phyloP scores from a whole-genome alignment of 805 yeast genomes.

The Yarrowia phangngaensis region DNA sequence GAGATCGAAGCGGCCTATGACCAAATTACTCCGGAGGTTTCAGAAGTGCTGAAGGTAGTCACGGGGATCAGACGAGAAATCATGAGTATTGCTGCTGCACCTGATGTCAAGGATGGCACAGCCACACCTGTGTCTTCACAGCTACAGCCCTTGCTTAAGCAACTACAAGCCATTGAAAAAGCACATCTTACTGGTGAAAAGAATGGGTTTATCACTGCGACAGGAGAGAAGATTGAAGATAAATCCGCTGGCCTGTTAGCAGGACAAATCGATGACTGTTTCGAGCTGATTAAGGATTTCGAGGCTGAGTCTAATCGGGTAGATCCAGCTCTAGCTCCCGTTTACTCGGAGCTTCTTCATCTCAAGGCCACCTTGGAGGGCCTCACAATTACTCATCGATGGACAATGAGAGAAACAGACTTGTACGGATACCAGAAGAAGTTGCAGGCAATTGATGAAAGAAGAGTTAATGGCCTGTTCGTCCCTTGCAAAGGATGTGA shows the following conservation, averaged over 20 bases:
- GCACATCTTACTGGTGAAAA: slow-evolving; percentile 53
- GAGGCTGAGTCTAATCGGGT: slow-evolving; percentile 45
- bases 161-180: slow-evolving; percentile 46
- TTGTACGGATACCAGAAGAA: slow-evolving; percentile 75
- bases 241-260: slow-evolving; percentile 10
- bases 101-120: slow-evolving; percentile 33
- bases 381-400: slow-evolving; percentile 83
- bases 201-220: slow-evolving; percentile 39
- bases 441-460: slow-evolving; percentile 68
- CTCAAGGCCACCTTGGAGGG: slow-evolving; percentile 75
- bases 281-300: slow-evolving; percentile 67
- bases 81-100: slow-evolving; percentile 49
- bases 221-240: slow-evolving; percentile 31
- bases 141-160: slow-evolving; percentile 40
- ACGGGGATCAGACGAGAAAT: slow-evolving; percentile 61
- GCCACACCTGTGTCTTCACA: slow-evolving; percentile 31
- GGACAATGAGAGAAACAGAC: slow-evolving; percentile 97
- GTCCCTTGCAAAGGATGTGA: slow-evolving; percentile 27
- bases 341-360: slow-evolving; percentile 60
- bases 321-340: slow-evolving; percentile 50
- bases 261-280: slow-evolving; percentile 64
- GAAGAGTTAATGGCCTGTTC: slow-evolving; percentile 61
- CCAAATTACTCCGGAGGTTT: slow-evolving; percentile 50
- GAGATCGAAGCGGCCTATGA: slow-evolving; percentile 56
- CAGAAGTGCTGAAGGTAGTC: slow-evolving; percentile 54